Evolutionary conservation across 768 basidiomycete genomes (phyloP).

Genomic region (Lentinus tigrinus): DNA sequence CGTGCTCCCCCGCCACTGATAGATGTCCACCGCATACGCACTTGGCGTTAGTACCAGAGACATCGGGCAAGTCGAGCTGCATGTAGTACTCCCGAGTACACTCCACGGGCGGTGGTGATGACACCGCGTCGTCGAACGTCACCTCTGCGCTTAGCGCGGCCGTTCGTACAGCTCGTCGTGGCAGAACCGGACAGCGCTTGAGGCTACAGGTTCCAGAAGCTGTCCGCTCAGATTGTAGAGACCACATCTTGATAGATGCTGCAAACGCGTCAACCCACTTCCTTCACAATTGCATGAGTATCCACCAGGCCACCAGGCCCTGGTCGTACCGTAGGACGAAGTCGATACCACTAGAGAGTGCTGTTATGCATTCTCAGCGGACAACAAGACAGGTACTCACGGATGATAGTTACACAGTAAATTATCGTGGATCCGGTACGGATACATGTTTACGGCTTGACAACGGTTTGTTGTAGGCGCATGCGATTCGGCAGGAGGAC

Average conservation of each 20-base stretch:
- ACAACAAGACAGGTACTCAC: conserved; percentile 38
- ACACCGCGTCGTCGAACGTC: conserved; percentile 11
- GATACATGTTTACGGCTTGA: conserved; percentile 85
- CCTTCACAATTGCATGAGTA: not conserved
- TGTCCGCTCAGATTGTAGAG: conserved; percentile 85
- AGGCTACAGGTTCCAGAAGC: conserved; percentile 82
- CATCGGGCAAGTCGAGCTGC: conserved; percentile 17
- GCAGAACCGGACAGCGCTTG: conserved; percentile 76
- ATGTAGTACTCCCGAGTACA: conserved; percentile 8
- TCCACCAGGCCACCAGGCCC: conserved; percentile 83
- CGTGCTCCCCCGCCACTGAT: conserved; percentile 6
- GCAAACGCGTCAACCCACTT: conserved; percentile 16
- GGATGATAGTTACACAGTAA: conserved; percentile 87
- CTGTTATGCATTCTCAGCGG: not conserved
- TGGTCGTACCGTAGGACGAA: conserved; percentile 93
- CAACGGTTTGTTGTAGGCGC: conserved; percentile 64
- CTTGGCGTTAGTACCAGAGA: conserved; percentile 6
- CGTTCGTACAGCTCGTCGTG: conserved; percentile 39
- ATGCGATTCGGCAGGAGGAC: not conserved
- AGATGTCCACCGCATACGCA: conserved; percentile 6
- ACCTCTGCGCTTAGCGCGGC: conserved; percentile 18
- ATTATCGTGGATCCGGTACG: conserved; percentile 96
- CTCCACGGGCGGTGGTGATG: conserved; percentile 13
- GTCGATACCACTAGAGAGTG: conserved; percentile 73
- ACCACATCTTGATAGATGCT: conserved; percentile 94